Conservation (phyloP, 2,329 filamentous ascomycete genomes). For the Chalaropsis thielavioides region DNA sequence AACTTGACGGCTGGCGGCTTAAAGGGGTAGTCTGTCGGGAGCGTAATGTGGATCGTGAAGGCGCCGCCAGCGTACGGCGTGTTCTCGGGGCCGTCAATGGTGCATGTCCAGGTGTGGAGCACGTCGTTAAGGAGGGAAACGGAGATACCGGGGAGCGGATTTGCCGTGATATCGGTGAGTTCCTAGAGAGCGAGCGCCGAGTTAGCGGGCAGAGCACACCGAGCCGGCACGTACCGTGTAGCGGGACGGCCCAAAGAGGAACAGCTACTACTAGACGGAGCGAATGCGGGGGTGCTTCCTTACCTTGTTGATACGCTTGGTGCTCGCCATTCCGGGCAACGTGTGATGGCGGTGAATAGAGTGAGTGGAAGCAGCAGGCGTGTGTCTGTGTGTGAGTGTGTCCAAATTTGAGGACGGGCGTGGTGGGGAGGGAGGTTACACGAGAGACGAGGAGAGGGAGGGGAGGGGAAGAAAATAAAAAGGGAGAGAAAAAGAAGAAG, state of each 20-base stretch:
- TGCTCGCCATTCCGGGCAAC: conserved; percentile 26
- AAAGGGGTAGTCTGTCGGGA: conserved; percentile 99
- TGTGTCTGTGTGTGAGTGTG: too few relatives aligned
- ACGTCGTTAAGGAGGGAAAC: conserved; percentile 34
- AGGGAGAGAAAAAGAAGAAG: too few relatives aligned
- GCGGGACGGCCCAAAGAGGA: too few relatives aligned
- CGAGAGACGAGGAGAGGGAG: background rate
- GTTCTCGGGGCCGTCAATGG: conserved; percentile 31
- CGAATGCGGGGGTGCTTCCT: too few relatives aligned
- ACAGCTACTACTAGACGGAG: background rate
- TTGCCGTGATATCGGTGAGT: conserved; percentile 35
- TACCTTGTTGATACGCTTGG: conserved; percentile 34
- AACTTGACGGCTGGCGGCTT: conserved; percentile 99
- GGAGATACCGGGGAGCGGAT: conserved; percentile 34
- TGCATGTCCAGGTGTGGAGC: conserved; percentile 40
- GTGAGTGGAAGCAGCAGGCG: too few relatives aligned
- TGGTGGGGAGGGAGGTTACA: too few relatives aligned
- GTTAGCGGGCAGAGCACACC: conserved; percentile 19
- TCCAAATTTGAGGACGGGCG: too few relatives aligned
- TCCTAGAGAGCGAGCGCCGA: conserved; percentile 29
- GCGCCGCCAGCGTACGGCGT: conserved; percentile 47
- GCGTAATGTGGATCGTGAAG: conserved; percentile 82
- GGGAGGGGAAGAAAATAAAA: background rate
- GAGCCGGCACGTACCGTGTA: conserved; percentile 1
- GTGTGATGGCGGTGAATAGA: background rate